Base-by-base conservation (phyloP, 192 early-diverging fungal genomes). In the Coemansia furcata region DNA sequence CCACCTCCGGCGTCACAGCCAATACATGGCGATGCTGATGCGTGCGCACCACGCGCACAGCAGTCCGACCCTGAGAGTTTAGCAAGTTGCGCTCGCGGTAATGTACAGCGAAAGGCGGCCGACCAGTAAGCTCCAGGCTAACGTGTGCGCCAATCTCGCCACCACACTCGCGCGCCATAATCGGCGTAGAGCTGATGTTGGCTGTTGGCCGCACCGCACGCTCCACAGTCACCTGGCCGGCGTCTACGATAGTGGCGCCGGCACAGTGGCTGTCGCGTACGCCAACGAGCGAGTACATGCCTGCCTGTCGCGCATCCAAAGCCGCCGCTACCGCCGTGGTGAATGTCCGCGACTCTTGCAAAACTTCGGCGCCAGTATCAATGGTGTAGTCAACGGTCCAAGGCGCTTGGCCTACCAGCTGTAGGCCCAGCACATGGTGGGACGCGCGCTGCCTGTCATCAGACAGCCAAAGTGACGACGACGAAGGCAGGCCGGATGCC, bases 101-200 rank as follows among this genome's bases (percentile, higher is more conserved):
- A 37, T 76, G 68, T 1, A 84, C 61, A 14, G 65, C 65, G 61
- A 78, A 84, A 3, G 82, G 82, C 14, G 82, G 73, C 1, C 76
- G 67, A 7, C 82, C 82, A 0, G 66, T 17, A 43, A 84, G 68
- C 70, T 84, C 73, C 32, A 84, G 60, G 4, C 63, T 71, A 9
- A 84, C 26, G 60, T 73, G 65, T 4, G 73, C 73, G 42, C 82
- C 82, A 26, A 84, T 79, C 40, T 69, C 73, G 17, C 82, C 82
- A 32, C 69, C 82, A 39, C 82, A 84, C 46, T 78, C 82, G 38
- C 64, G 74, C n/a, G 82, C 72, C 30, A 68, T 79, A 17, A 84
- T 76, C 2, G 82, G 62, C 39, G 65, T 49, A 32, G 82, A 61
- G n/a, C 65, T 66, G 32, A 84, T 47, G 29, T 66, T 73, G 21